Base-by-base conservation (phyloP, 208 protist genomes). In the Novymonas esmeraldas region DNA sequence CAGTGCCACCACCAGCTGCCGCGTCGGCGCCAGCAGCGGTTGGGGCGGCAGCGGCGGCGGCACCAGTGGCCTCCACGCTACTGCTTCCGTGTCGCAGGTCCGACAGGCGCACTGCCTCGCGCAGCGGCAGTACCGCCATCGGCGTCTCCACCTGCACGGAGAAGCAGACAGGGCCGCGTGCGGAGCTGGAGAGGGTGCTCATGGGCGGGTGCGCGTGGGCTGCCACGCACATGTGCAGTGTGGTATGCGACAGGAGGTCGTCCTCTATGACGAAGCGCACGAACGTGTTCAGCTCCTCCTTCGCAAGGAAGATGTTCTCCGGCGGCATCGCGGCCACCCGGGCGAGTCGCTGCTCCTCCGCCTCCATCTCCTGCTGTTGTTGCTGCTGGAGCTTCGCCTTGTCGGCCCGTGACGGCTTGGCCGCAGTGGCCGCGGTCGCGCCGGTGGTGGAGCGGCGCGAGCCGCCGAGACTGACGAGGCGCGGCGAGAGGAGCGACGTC, bases 231-330 rank as follows among this genome's bases (percentile, higher is more conserved):
- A 28, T 48, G 66, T 90, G 88, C 39, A 95, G 76, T 1, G 77
- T 49, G 5, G 80, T 68, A 73, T 95, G 89, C 38, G 78, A 59
- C 20, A 90, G 61, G 42, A 92, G 75, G 26, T 82, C 86, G 2
- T 71, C 62, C 50, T 59, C 44, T 20, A 89, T 61, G 62, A 89
- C 82, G 28, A 75, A 81, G 3, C 57, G 78, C 60, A 83, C 73
- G 50, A 93, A 87, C 7, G 54, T 33, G 9, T 64, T 61, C 0
- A 85, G 50, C 39, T 91, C 82, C 18, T 81, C 61, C 57, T 73
- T 75, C 0, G 59, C 72, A 24, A 95, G 73, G 52, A 87, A 93
- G 14, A 92, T 81, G 62, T 92, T 91, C 64, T 93, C 82, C 0
- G 73, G 54, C 18, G 86, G 86, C 36, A 90, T 64, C 1, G 80